phyloP scores from a whole-genome alignment of 2,329 filamentous ascomycete genomes.

The Orbilia oligospora region DNA sequence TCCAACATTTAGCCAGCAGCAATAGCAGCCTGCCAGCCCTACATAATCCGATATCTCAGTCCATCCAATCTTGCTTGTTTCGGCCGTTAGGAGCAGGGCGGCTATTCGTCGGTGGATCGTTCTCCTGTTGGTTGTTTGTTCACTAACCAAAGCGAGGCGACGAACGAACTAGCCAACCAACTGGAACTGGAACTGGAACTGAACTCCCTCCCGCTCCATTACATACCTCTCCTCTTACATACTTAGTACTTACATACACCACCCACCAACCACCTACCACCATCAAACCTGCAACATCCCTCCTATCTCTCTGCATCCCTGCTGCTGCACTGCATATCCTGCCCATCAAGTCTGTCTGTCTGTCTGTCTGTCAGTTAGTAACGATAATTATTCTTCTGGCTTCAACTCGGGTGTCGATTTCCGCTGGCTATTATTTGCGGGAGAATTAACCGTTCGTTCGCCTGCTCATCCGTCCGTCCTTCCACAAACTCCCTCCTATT shows the following conservation, averaged over 20 bases:
- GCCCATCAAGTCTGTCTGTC: background rate
- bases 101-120: constrained; percentile 35
- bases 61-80: constrained; percentile 31
- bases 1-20: background rate
- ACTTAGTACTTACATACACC: background rate
- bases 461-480: constrained; percentile 10
- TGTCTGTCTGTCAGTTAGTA: too few species aligned
- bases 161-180: constrained; percentile 12
- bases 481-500: constrained; percentile 14
- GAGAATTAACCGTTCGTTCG: background rate
- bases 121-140: constrained; percentile 40
- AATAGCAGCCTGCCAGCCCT: constrained; percentile 25
- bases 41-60: constrained; percentile 7
- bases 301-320: constrained; percentile 1
- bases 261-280: constrained; percentile 18
- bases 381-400: background rate
- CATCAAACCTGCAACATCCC: constrained; percentile 16
- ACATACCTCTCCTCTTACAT: background rate
- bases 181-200: too few species aligned
- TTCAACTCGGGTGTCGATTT: background rate
- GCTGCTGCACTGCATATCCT: constrained; percentile 5
- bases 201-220: constrained; percentile 21
- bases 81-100: constrained; percentile 31
- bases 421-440: background rate
- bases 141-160: constrained; percentile 34